Base-by-base conservation (phyloP, 2,329 filamentous ascomycete genomes). In the Septoria petroselini region DNA sequence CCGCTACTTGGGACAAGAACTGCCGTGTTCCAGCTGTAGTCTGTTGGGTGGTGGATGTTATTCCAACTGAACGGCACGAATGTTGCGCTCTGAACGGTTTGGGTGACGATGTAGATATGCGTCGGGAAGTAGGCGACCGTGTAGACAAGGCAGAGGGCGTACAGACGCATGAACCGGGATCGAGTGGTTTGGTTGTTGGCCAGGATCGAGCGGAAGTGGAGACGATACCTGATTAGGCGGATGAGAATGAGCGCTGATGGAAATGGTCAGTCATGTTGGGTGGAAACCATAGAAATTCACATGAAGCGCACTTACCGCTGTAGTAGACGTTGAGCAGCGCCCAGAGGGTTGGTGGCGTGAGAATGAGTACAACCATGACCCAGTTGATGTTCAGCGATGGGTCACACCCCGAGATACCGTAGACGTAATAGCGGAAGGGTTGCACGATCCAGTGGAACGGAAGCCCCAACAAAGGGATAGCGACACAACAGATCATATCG, bases 81-180 rank as follows among this genome's bases (percentile, higher is more conserved):
- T 41, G 19, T 73, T 49, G 46, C 23, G 59, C 79, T 52, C 34
- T 25, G 72, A 50, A 40, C 19, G 59, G 79, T 75, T 25, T 59
- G 50, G 49, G 68, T 71, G 52, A 84, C 68, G 43, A 79, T 69
- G 58, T 74, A 83, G 23, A 73, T 50, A 35, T 77, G 72, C 12
- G 78, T 61, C 0, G 82, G 82, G 1, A 83, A 65, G 54, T 79
- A 76, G 31, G 76, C 60, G 31, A 77, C 11, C 23, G 79, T 65
- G 50, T 78, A 65, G 18, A 74, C 60, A 6, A 78, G 43, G 25
- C 82, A 74, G 62, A 86, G 74, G 38, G 79, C 60, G 57, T 82
- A 81, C 37, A 82, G 76, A 31, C 83, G 77, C 45, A 83, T 57
- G 70, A 86, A 86, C 50, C 81, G 76, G 1, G 79, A 78, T 43